Conservation (phyloP, 148 eudicot genomes). For the Cornus controversa region DNA sequence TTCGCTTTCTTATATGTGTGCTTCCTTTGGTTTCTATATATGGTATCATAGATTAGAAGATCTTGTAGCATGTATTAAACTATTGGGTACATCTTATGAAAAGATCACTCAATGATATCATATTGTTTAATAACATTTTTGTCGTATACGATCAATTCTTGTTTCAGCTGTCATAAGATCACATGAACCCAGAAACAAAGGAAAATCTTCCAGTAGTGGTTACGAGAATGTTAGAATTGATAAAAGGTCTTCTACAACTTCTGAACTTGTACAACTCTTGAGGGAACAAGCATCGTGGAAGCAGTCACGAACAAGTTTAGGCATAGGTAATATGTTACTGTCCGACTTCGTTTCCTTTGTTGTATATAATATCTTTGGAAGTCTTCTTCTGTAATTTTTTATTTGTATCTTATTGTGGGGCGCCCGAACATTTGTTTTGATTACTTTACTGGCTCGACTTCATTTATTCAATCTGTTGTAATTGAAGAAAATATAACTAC, state of each 20-base stretch:
- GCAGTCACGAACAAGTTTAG: constrained; percentile 27
- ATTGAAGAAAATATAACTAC: too few species aligned
- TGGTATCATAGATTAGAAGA: too few species aligned
- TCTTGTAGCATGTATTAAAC: too few species aligned
- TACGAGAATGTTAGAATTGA: constrained; percentile 18
- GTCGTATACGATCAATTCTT: constrained; percentile 2
- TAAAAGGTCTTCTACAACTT: constrained; percentile 40
- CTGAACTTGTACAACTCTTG: constrained; percentile 56
- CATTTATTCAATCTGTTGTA: too few species aligned
- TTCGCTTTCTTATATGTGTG: too few species aligned
- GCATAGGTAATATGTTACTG: constrained; percentile 17
- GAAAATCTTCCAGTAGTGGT: constrained; percentile 21
- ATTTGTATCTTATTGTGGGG: too few species aligned
- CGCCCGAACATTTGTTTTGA: too few species aligned
- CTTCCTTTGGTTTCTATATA: too few species aligned
- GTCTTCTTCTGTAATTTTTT: not conserved
- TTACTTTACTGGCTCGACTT: too few species aligned
- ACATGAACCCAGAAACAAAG: constrained; percentile 27
- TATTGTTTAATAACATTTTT: not conserved
- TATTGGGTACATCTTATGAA: too few species aligned
- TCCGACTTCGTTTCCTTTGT: not conserved
- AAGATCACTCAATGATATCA: not conserved
- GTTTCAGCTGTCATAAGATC: constrained; percentile 24
- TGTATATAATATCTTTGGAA: too few species aligned
- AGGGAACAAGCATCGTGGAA: constrained; percentile 63